Percentiles rank a stretch among this genome's conserved stretches.
Evolutionary conservation across 2,329 filamentous ascomycete species (phyloP).

Genomic region (Cladosporium sp.): DNA sequence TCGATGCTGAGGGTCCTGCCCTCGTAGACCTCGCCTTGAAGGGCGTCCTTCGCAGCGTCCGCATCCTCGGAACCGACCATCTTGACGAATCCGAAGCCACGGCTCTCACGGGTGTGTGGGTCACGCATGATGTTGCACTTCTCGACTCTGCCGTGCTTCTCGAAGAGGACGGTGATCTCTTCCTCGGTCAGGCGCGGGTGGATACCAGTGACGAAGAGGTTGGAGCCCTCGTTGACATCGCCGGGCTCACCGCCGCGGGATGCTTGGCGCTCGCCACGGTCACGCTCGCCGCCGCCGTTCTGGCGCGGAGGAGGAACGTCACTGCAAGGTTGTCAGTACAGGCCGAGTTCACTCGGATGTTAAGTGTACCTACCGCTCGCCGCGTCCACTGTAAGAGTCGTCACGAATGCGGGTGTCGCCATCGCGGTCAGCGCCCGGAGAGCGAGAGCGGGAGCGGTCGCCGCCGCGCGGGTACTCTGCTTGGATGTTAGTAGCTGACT

Average conservation of each 20-base stretch:
- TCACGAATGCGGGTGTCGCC: slow-evolving; percentile 63
- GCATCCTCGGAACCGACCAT: slow-evolving; percentile 95
- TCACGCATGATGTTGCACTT: slow-evolving; percentile 99
- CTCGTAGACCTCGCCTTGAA: slow-evolving; percentile 93
- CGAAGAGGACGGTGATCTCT: slow-evolving; percentile 91
- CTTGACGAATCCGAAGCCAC: slow-evolving; percentile 98
- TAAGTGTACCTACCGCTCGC: slow-evolving; percentile 49
- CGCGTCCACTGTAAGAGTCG: slow-evolving; percentile 63
- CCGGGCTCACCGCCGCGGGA: slow-evolving; percentile 52
- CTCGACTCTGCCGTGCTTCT: slow-evolving; percentile 98
- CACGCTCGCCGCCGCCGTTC: slow-evolving; percentile 16
- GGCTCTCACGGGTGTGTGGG: slow-evolving; percentile 96
- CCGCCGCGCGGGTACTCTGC: slow-evolving; percentile 59
- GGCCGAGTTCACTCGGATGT: background rate
- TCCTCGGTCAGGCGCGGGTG: slow-evolving; percentile 87
- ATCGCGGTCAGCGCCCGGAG: slow-evolving; percentile 56
- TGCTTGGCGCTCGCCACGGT: slow-evolving; percentile 9
- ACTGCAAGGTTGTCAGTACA: slow-evolving; percentile 35
- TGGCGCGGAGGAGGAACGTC: slow-evolving; percentile 45
- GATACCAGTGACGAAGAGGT: slow-evolving; percentile 98
- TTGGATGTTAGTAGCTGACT: slow-evolving; percentile 20
- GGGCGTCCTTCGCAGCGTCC: slow-evolving; percentile 92
- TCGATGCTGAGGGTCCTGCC: slow-evolving; percentile 96
- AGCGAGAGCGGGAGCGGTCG: slow-evolving; percentile 64
- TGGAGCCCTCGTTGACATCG: slow-evolving; percentile 88